A percentile compares a stretch with the other conserved stretches of the same genome.
These are phyloP conservation scores for Skeletonema marinoi DNA, from an alignment of 108 stramenopile species.

Conservation along the genomic window DNA sequence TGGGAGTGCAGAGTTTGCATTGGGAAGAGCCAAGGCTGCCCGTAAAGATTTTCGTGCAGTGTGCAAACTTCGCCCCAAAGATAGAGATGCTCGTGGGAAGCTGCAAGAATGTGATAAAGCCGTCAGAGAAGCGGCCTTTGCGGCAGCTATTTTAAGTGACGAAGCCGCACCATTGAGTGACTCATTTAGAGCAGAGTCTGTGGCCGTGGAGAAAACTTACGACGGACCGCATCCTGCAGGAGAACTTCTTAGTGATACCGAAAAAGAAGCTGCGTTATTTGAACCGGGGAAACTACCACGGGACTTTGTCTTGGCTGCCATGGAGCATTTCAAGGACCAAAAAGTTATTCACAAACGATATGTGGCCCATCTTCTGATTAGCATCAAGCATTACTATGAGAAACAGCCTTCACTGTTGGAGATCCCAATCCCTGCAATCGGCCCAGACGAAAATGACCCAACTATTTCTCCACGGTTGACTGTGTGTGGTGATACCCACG, in stretches of 20 bases:
- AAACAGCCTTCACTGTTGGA: constrained; percentile 66
- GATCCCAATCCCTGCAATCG: constrained; percentile 66
- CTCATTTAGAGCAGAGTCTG: constrained; percentile 63
- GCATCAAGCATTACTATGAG: constrained; percentile 72
- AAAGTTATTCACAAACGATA: constrained; percentile 95
- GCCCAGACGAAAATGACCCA: constrained; percentile 54
- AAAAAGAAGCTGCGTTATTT: constrained; percentile 57
- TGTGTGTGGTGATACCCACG: constrained; percentile 98
- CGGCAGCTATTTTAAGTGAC: constrained; percentile 89
- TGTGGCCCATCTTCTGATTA: constrained; percentile 79
- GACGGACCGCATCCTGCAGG: constrained; percentile 90
- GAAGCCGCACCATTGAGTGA: constrained; percentile 77
- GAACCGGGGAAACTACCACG: constrained; percentile 78
- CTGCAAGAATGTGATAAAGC: constrained; percentile 91
- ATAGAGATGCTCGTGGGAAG: constrained; percentile 85
- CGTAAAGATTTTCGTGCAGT: constrained; percentile 89
- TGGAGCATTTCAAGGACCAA: constrained; percentile 88
- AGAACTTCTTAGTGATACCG: constrained; percentile 58
- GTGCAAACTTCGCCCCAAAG: constrained; percentile 84
- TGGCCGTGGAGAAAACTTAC: constrained; percentile 74
- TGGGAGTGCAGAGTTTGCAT: constrained; percentile 95
- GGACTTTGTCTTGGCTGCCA: constrained; percentile 90
- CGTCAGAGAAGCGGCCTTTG: constrained; percentile 88
- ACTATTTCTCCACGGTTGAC: constrained; percentile 65
- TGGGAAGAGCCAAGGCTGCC: constrained; percentile 93